Percentiles rank a stretch among this genome's conserved stretches.
Conservation (phyloP, 2,329 filamentous ascomycete genomes). For the Cytospora mali region DNA sequence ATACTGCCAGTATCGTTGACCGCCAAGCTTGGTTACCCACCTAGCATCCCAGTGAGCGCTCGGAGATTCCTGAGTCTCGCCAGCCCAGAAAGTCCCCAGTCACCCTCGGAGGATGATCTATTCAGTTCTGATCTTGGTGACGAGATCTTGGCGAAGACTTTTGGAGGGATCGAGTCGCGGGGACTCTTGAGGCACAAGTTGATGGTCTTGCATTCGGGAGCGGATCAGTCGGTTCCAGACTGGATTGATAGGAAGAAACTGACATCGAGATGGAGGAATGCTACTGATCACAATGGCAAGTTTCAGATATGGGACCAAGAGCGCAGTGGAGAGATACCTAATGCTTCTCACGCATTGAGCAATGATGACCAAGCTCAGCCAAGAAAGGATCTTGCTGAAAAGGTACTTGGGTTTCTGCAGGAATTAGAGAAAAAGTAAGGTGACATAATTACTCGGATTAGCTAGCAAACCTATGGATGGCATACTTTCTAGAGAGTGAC, state of each 20-base stretch:
- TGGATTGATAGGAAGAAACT: constrained; percentile 48
- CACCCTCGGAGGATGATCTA: constrained; percentile 62
- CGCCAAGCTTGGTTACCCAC: constrained; percentile 33
- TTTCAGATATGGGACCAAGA: constrained; percentile 47
- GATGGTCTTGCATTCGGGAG: constrained; percentile 48
- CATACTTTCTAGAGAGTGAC: no score
- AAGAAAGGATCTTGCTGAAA: constrained; percentile 31
- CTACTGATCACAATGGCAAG: constrained; percentile 40
- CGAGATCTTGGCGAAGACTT: constrained; percentile 52
- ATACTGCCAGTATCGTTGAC: constrained; percentile 40
- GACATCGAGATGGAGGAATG: constrained; percentile 45
- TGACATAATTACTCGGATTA: no score
- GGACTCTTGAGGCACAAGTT: constrained; percentile 43
- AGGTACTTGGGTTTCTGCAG: constrained; percentile 29
- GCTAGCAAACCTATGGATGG: no score
- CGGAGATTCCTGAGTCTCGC: constrained; percentile 49
- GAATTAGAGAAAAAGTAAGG: background rate
- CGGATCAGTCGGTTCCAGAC: constrained; percentile 47
- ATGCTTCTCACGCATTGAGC: constrained; percentile 51
- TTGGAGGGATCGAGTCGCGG: constrained; percentile 49
- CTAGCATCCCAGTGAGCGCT: constrained; percentile 37
- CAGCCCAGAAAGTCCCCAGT: constrained; percentile 47
- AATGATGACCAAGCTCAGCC: constrained; percentile 49
- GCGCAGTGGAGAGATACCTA: constrained; percentile 50
- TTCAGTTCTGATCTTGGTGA: constrained; percentile 64